phyloP scores from a whole-genome alignment of 2,329 filamentous ascomycete species.

The Parasarocladium wereldwijsianum region DNA sequence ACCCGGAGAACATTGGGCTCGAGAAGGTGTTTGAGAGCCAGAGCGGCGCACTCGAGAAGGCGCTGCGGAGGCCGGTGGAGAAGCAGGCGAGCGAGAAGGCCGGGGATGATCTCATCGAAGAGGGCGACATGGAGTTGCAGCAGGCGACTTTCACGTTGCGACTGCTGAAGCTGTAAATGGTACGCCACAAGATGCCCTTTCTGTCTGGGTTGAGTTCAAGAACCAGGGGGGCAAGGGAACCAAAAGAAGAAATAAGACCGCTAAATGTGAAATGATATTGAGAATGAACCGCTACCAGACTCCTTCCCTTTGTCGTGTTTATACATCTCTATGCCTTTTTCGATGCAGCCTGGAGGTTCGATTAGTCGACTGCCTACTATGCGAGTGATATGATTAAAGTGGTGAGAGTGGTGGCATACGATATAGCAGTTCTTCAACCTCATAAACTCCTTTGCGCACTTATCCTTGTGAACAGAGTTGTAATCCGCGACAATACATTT shows the following conservation, averaged over 20 bases:
- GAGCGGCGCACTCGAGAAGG: slow-evolving; percentile 56
- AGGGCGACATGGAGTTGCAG: slow-evolving; percentile 78
- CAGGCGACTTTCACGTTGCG: slow-evolving; percentile 68
- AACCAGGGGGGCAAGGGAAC: not conserved
- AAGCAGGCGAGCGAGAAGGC: slow-evolving; percentile 11
- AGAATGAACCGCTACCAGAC: no score
- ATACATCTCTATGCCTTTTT: slow-evolving; percentile 10
- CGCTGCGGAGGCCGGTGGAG: slow-evolving; percentile 62
- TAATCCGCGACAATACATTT: slow-evolving; percentile 87
- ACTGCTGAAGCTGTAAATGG: slow-evolving; percentile 52
- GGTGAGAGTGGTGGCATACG: slow-evolving; percentile 32
- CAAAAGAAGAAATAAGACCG: not conserved
- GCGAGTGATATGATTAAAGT: not conserved
- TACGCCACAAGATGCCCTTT: not conserved
- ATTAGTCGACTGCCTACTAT: not conserved
- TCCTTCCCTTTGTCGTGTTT: no score
- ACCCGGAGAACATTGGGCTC: slow-evolving; percentile 64
- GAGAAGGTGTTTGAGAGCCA: slow-evolving; percentile 56
- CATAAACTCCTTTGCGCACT: slow-evolving; percentile 76
- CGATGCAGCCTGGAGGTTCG: slow-evolving; percentile 11
- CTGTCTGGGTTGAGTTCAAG: not conserved
- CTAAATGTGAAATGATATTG: slow-evolving; percentile 1
- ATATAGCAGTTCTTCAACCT: slow-evolving; percentile 76
- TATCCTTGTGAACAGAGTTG: slow-evolving; percentile 79
- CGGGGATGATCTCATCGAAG: slow-evolving; percentile 42